A percentile compares a stretch with the other conserved stretches of the same genome.
Evolutionary conservation across 73 alveolate genomes (phyloP).

Genomic region (Tetrahymena elliotti): DNA sequence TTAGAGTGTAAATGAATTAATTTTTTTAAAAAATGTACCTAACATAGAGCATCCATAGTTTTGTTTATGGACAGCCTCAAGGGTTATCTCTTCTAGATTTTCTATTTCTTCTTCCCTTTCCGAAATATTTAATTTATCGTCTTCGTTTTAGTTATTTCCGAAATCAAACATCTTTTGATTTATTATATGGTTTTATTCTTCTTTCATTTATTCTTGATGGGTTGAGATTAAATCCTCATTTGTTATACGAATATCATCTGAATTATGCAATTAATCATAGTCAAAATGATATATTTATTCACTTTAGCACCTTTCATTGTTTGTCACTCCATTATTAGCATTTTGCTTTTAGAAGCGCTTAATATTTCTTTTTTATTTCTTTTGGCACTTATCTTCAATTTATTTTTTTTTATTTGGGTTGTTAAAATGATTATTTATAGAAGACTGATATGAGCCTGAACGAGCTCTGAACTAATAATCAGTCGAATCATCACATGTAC

Average conservation of each 20-base stretch:
- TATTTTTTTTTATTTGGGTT: neutral
- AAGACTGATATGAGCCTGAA: neutral
- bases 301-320: neutral
- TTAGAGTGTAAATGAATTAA: neutral
- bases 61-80: neutral
- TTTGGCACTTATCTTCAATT: neutral
- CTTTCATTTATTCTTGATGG: neutral
- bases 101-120: neutral
- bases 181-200: neutral
- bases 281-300: neutral
- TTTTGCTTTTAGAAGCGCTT: neutral
- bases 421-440: neutral
- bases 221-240: neutral
- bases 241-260: neutral
- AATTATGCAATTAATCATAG: neutral
- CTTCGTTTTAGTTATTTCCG: neutral
- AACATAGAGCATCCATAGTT: neutral
- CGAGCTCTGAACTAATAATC: neutral
- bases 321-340: neutral
- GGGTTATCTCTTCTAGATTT: neutral
- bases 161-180: neutral
- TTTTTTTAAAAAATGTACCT: neutral
- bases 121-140: neutral
- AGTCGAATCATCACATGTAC: neutral
- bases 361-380: neutral